These are phyloP conservation scores for Ceratocystiopsis sp. DNA, from an alignment of 2,329 filamentous ascomycete species.

Conservation along the genomic window DNA sequence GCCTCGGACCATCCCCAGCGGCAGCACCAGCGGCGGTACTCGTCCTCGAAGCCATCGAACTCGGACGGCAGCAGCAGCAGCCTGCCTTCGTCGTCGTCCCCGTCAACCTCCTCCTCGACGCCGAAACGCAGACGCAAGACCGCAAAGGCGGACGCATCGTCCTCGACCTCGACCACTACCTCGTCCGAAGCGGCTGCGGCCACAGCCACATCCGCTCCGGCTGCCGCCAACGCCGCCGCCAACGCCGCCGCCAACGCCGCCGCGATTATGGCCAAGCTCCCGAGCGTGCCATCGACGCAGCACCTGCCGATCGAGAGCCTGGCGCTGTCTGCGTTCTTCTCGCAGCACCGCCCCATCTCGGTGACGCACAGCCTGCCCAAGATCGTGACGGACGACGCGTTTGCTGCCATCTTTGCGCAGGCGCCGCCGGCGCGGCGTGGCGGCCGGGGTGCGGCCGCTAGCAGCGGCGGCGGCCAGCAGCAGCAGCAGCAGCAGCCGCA, in stretches of 20 bases:
- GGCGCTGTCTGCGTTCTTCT: slow-evolving; percentile 83
- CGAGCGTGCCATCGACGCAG: slow-evolving; percentile 58
- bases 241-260: too few relatives aligned
- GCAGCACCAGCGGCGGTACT: slow-evolving; percentile 29
- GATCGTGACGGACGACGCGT: slow-evolving; percentile 53
- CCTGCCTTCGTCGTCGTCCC: slow-evolving; percentile 16
- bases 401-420: slow-evolving; percentile 66
- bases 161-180: too few relatives aligned
- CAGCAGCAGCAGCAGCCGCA: slow-evolving; percentile 22
- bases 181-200: too few relatives aligned
- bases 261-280: slow-evolving; percentile 42
- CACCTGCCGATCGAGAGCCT: slow-evolving; percentile 56
- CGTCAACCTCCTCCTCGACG: slow-evolving; percentile 24
- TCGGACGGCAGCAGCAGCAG: slow-evolving; percentile 38
- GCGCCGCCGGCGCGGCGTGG: slow-evolving; percentile 12
- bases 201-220: too few relatives aligned
- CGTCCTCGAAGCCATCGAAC: slow-evolving; percentile 45
- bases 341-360: slow-evolving; percentile 84
- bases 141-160: slow-evolving; percentile 25
- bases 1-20: slow-evolving; percentile 9
- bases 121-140: slow-evolving; percentile 41
- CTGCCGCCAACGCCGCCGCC: too few relatives aligned
- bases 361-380: slow-evolving; percentile 67
- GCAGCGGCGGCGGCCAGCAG: slow-evolving; percentile 20
- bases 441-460: too few relatives aligned